A percentile compares a stretch with the other conserved stretches of the same genome.
Conservation (phyloP, 177 flowering plant species). For the Vitis hybrid region DNA sequence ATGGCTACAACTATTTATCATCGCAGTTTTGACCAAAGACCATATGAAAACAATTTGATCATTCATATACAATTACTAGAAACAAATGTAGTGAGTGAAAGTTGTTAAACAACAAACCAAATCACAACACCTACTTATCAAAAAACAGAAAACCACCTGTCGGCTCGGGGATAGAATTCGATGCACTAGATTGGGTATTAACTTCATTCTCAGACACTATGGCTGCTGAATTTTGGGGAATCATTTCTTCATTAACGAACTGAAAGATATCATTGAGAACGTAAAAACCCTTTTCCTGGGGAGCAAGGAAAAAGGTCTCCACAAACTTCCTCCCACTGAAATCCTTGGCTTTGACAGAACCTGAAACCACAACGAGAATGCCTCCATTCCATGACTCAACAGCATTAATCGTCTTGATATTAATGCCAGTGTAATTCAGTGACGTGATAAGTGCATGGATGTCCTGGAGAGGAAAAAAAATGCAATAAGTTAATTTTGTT, state of each 20-base stretch:
- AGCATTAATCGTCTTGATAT: slow-evolving; percentile 81
- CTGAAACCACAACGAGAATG: slow-evolving; percentile 79
- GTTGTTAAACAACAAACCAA: not conserved
- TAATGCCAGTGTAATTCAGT: slow-evolving; percentile 65
- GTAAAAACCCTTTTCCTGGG: slow-evolving; percentile 95
- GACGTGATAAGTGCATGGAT: slow-evolving; percentile 73
- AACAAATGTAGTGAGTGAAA: not conserved
- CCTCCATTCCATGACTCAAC: slow-evolving; percentile 87
- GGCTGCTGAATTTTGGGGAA: slow-evolving; percentile 37
- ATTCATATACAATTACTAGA: not conserved
- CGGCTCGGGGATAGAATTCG: slow-evolving; percentile 56
- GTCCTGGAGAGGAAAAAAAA: slow-evolving; percentile 48
- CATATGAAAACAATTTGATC: not conserved
- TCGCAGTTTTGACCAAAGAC: too few relatives aligned
- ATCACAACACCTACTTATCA: not conserved
- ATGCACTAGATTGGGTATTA: slow-evolving; percentile 33
- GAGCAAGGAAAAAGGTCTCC: slow-evolving; percentile 94
- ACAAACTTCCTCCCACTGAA: slow-evolving; percentile 62
- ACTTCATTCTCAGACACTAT: slow-evolving; percentile 20
- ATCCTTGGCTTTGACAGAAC: slow-evolving; percentile 64
- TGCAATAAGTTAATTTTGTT: not conserved
- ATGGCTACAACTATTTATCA: too few relatives aligned
- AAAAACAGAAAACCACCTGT: slow-evolving; percentile 22
- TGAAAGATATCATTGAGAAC: slow-evolving; percentile 94
- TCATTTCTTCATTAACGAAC: slow-evolving; percentile 54